A percentile compares a stretch with the other conserved stretches of the same genome.
Conservation (phyloP, 23 red algal species). For the Gracilaria gracilis region DNA sequence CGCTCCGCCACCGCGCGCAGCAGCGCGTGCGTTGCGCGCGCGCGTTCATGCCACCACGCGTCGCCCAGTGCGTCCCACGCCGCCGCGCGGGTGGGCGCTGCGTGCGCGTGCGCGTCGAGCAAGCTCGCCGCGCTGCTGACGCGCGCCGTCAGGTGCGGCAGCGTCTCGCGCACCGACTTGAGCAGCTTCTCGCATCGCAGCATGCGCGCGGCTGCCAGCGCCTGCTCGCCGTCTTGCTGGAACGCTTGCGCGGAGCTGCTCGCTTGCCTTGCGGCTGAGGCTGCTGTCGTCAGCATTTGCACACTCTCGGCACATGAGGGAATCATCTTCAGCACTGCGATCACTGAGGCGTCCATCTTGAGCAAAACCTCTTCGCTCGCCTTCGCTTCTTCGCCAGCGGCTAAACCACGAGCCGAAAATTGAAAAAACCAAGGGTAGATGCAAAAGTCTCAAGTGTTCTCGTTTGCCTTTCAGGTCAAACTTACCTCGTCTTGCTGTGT, state of each 20-base stretch:
- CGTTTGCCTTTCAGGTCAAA: no score
- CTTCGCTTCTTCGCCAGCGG: no score
- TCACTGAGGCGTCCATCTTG: constrained; percentile 20
- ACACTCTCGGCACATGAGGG: constrained; percentile 1
- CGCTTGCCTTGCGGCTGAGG: constrained; percentile 17
- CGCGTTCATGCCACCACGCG: constrained; percentile 34
- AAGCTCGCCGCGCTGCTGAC: neutral
- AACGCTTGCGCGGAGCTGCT: neutral
- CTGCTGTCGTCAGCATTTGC: neutral
- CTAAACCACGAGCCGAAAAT: no score
- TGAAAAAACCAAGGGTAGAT: no score
- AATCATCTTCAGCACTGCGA: neutral
- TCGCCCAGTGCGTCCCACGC: constrained; percentile 19
- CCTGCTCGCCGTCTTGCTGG: neutral
- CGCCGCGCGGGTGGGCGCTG: neutral
- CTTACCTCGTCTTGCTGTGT: no score
- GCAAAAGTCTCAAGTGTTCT: no score
- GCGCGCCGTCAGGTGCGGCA: neutral
- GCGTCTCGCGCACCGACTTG: neutral
- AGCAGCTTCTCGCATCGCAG: constrained; percentile 31
- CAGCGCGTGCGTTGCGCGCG: neutral
- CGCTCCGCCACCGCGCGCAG: neutral
- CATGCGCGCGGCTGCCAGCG: constrained; percentile 3
- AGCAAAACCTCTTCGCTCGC: no score
- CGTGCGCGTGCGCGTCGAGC: neutral